Evolutionary conservation across 805 yeast genomes (phyloP).

Genomic region (Saturnispora zaruensis): DNA sequence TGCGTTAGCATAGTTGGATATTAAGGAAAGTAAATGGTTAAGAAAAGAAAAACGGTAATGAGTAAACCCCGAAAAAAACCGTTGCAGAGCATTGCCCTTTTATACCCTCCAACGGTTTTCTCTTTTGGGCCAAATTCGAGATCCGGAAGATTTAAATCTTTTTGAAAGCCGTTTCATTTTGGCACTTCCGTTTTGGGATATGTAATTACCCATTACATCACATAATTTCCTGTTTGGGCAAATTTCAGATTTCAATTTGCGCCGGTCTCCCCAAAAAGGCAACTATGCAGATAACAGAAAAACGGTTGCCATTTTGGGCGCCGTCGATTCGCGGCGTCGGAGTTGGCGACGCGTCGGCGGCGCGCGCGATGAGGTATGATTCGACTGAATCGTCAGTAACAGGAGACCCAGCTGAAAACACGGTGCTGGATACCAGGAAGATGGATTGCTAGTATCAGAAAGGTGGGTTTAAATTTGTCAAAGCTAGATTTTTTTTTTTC

Average conservation of each 20-base stretch:
- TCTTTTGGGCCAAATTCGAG: not conserved
- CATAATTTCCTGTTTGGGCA: not conserved
- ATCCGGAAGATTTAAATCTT: not conserved
- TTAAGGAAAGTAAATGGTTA: not conserved
- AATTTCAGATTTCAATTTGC: not conserved
- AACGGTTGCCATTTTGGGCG: slow-evolving; percentile 1
- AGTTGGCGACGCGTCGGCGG: slow-evolving; percentile 3
- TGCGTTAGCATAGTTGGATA: not conserved
- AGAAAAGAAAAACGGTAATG: not conserved
- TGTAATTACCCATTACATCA: not conserved
- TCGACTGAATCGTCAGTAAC: not conserved
- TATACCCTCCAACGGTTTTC: not conserved
- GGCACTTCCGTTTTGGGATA: not conserved
- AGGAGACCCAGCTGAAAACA: too few species aligned
- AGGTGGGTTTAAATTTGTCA: too few species aligned
- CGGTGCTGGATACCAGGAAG: too few species aligned
- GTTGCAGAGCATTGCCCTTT: not conserved
- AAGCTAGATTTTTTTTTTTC: too few species aligned
- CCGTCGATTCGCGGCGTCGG: slow-evolving; percentile 4
- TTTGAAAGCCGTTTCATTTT: not conserved
- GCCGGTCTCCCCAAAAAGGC: not conserved
- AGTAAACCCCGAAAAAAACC: not conserved
- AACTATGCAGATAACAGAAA: not conserved
- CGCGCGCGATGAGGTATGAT: not conserved
- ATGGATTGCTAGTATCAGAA: too few species aligned